phyloP scores from a whole-genome alignment of 1,139 yeast genomes.

The Lodderomyces parapsilosis region DNA sequence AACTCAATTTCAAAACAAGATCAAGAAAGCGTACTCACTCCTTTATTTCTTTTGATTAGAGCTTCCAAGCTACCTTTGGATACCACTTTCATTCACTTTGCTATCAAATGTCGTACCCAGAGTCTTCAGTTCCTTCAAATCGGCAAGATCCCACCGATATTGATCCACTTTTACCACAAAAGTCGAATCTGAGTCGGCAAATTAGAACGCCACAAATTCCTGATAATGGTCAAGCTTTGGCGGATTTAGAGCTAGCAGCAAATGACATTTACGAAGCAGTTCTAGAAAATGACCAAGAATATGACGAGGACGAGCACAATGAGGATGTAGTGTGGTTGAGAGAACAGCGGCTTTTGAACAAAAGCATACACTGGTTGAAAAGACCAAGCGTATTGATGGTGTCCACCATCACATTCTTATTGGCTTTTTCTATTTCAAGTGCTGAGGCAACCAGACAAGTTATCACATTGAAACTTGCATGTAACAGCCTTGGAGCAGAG shows the following conservation, averaged over 20 bases:
- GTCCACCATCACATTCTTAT: constrained; percentile 25
- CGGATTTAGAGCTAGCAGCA: constrained; percentile 24
- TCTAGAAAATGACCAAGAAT: constrained; percentile 23
- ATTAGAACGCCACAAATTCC: background rate
- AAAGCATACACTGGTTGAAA: constrained; percentile 33
- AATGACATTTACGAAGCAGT: constrained; percentile 31
- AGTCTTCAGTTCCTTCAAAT: background rate
- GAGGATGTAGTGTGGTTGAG: constrained; percentile 41
- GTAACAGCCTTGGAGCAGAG: constrained; percentile 26
- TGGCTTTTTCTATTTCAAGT: constrained; percentile 28
- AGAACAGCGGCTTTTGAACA: constrained; percentile 35
- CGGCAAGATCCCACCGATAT: constrained; percentile 3
- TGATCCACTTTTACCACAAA: constrained; percentile 8
- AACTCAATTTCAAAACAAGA: background rate
- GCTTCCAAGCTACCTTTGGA: too few species aligned
- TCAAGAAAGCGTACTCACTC: background rate
- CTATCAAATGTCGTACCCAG: background rate
- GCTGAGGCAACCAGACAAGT: constrained; percentile 38
- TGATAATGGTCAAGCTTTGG: constrained; percentile 6
- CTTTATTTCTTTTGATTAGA: background rate
- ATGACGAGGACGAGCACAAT: constrained; percentile 27
- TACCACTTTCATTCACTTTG: background rate
- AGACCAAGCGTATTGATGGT: constrained; percentile 37
- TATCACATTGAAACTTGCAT: constrained; percentile 36
- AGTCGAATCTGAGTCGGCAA: background rate